Base-by-base conservation (phyloP, 1,284 basidiomycete genomes). In the Ustanciosporium gigantosporum region DNA sequence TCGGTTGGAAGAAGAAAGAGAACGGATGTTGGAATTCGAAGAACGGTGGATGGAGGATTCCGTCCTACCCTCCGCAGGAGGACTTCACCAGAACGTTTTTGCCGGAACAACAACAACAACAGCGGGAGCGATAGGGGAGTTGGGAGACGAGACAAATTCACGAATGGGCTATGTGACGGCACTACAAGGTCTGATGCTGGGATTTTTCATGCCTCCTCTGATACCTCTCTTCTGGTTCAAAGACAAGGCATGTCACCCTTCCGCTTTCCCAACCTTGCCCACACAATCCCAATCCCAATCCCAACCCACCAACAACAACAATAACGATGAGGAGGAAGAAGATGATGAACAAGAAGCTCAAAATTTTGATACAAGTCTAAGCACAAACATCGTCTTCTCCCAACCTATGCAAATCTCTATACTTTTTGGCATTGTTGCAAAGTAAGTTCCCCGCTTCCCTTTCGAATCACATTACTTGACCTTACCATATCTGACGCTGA, bases 1-100 rank as follows among this genome's bases (percentile, higher is more conserved):
- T 17, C 47, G 32, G 7, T 25, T 37, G 9, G 40, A 15, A n/a
- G 57, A 59, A 25, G 57, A 66, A 24, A 29, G 41, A 2, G 40
- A 46, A 24, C 57, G 60, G 31, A 31, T 59, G 16, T 43, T 59
- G 36, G 47, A 46, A 15, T 32, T 66, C 39, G 62, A 66, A 43
- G 62, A 66, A 16, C 47, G 44, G 14, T 66, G 62, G 62, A 59
- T 66, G 46, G 62, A 66, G 38, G 31, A 25, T 15, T 56, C 60
- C 25, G 20, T 17, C 9, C 9, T 19, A 8, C 16, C 32, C 16
- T 14, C 32, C 32, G 8, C 31, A n/a, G 9, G 45, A 0, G 47
- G 40, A 7, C 21, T 38, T 13, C 56, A 56, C 23, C 31, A 13
- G 14, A 56, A 47, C 3, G 52, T 66, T 9, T 27, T 66, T 36